A percentile compares a stretch with the other conserved stretches of the same genome.
Evolutionary conservation across 352 stramenopile genomes (phyloP).

Genomic region (Pelagophyceae sp.): DNA sequence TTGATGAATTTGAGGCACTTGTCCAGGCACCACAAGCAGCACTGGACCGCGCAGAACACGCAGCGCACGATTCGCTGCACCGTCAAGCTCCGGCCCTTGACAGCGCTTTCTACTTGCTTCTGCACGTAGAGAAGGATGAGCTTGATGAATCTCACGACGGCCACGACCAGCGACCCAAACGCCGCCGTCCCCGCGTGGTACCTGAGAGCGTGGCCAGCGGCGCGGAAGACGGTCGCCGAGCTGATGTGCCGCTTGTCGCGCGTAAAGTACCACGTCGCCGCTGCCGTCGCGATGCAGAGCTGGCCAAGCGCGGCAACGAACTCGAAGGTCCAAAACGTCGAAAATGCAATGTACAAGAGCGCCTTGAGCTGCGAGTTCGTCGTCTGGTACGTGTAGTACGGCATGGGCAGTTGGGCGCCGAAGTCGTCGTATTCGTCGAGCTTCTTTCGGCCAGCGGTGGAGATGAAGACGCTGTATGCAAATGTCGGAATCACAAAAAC

Average conservation of each 20-base stretch:
- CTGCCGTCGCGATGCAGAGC: conserved; percentile 50
- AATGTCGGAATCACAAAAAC: conserved; percentile 62
- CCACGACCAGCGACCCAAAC: conserved; percentile 72
- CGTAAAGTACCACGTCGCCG: conserved; percentile 36
- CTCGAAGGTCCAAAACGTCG: conserved; percentile 64
- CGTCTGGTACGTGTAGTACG: conserved; percentile 1
- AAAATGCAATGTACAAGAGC: conserved; percentile 28
- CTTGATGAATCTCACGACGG: conserved; percentile 63
- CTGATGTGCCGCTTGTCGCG: conserved; percentile 22
- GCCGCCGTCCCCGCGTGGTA: conserved; percentile 72
- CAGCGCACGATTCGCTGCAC: conserved; percentile 57
- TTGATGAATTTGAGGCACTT: conserved; percentile 78
- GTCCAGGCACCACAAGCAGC: conserved; percentile 72
- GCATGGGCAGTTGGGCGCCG: not conserved
- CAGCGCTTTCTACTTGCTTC: conserved; percentile 63
- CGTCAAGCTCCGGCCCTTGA: conserved; percentile 39
- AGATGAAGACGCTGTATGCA: conserved; percentile 61
- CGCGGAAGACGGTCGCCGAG: conserved; percentile 48
- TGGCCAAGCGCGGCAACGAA: conserved; percentile 61
- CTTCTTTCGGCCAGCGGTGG: conserved; percentile 45
- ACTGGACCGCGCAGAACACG: conserved; percentile 61
- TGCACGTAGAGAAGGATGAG: conserved; percentile 64
- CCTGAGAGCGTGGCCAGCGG: conserved; percentile 56
- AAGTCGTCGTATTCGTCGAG: not conserved
- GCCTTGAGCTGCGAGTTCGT: not conserved